phyloP scores from a whole-genome alignment of 345 rosid genomes.

The Murraya koenigii region DNA sequence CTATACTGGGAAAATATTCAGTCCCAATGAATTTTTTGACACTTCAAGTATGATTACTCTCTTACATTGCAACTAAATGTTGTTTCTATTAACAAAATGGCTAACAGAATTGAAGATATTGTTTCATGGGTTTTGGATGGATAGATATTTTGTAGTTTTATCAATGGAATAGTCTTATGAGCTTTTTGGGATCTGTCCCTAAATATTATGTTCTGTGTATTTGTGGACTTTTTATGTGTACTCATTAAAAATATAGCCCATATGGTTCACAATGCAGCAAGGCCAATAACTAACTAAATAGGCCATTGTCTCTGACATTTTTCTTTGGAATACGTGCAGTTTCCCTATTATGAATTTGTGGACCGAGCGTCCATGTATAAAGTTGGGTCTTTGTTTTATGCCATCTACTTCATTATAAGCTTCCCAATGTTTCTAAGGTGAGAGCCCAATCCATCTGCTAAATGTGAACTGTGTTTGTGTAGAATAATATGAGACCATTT shows the following conservation, averaged over 20 bases:
- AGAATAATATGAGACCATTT: background rate
- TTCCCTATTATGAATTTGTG: constrained; percentile 92
- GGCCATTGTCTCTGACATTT: constrained; percentile 13
- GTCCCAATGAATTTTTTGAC: background rate
- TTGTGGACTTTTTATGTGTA: background rate
- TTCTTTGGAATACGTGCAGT: constrained; percentile 52
- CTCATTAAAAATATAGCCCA: background rate
- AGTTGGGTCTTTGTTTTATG: constrained; percentile 95
- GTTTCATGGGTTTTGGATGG: background rate
- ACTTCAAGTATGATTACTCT: background rate
- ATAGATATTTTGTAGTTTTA: background rate
- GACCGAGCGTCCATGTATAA: constrained; percentile 94
- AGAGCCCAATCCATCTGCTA: constrained; percentile 18
- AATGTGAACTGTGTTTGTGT: background rate
- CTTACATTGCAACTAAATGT: background rate
- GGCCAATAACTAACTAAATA: background rate
- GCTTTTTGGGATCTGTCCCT: background rate
- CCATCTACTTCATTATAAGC: constrained; percentile 93
- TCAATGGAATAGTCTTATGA: background rate
- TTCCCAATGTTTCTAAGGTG: constrained; percentile 99
- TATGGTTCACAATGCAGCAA: background rate
- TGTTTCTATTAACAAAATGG: background rate
- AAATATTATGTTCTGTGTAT: background rate
- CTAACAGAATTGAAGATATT: background rate
- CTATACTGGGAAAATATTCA: background rate